These are phyloP conservation scores for Suillus lakei DNA, from an alignment of 768 basidiomycete species.

Conservation along the genomic window DNA sequence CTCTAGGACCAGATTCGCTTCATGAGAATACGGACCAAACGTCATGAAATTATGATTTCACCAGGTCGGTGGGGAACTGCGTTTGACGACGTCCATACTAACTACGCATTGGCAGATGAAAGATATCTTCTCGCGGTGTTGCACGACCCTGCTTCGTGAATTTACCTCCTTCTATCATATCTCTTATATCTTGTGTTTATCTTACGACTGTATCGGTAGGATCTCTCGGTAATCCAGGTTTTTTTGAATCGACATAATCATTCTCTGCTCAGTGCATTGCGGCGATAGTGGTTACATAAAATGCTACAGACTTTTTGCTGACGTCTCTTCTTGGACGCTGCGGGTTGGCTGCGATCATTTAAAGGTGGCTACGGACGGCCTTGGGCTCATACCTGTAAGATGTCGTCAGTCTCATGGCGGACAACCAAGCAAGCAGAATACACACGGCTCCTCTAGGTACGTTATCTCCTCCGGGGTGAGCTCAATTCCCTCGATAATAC, in stretches of 20 bases:
- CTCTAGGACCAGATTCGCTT: slow-evolving; percentile 83
- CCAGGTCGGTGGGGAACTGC: slow-evolving; percentile 63
- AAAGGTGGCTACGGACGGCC: slow-evolving; percentile 19
- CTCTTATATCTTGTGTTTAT: not conserved
- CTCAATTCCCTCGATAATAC: slow-evolving; percentile 26
- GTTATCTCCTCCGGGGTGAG: slow-evolving; percentile 35
- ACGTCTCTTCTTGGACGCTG: not conserved
- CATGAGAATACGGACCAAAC: slow-evolving; percentile 88
- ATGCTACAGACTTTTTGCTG: not conserved
- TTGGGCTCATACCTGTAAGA: slow-evolving; percentile 24
- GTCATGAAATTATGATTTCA: slow-evolving; percentile 94
- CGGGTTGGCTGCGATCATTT: not conserved
- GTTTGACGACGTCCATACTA: not conserved
- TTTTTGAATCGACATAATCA: not conserved
- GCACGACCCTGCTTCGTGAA: slow-evolving; percentile 67
- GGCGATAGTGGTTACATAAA: not conserved
- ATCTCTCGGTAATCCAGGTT: slow-evolving; percentile 1
- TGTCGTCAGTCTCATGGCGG: not conserved
- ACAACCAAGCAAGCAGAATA: not conserved
- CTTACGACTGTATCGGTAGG: slow-evolving; percentile 1
- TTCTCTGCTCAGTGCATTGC: not conserved
- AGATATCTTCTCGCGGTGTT: slow-evolving; percentile 83
- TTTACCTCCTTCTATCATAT: not conserved
- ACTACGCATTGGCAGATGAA: slow-evolving; percentile 55
- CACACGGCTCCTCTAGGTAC: slow-evolving; percentile 37